Base-by-base conservation (phyloP, 2,329 filamentous ascomycete species). In the Diaporthe amygdali region DNA sequence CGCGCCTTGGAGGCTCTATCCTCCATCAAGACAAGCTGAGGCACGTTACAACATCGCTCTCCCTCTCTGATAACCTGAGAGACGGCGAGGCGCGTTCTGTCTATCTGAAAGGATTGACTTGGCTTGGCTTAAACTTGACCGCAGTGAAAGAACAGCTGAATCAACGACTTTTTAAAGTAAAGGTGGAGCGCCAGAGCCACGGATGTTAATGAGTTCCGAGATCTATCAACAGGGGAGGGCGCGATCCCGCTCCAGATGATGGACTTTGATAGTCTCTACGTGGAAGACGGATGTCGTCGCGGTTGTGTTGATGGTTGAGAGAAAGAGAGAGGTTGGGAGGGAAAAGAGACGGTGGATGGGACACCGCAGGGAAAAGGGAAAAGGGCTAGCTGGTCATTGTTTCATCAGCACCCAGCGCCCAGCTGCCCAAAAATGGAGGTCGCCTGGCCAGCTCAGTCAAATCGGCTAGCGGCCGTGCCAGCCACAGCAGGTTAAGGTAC, bases 301-400 rank as follows among this genome's bases (percentile, higher is more conserved):
- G 64, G 66, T 59, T 59, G 52, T 46, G 71, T 70, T 79, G 77
- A 74, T 73, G 70, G 46, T 56, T 76, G 77, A 78, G 79, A 78
- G 73, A 49, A 49, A 39, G 34, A 52, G 44, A 52, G 54, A 66
- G 49, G 66, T 39, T 66, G 68, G 61, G 70, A 30, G 46, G 49
- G 67, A 55, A 68, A 64, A 55, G 78, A 76, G 78, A 77, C 76
- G 66, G 49, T 20, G 47, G 66, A 59, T 59, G 66, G 69, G 52
- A 30, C 9, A 22, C 44, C 69, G 54, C 54, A 20, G 39, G 56
- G 49, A 71, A 71, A 71, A 66, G 69, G 61, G 69, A 71, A 71
- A 69, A 52, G 59, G 59, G 59, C 59, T 64, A 61, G 56, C 14
- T 68, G 69, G 64, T 49, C 51, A 66, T 66, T 69, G 69, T 71